Conservation (phyloP, 163 green algal genomes). For the Chlamydomonas reinhardtii region DNA sequence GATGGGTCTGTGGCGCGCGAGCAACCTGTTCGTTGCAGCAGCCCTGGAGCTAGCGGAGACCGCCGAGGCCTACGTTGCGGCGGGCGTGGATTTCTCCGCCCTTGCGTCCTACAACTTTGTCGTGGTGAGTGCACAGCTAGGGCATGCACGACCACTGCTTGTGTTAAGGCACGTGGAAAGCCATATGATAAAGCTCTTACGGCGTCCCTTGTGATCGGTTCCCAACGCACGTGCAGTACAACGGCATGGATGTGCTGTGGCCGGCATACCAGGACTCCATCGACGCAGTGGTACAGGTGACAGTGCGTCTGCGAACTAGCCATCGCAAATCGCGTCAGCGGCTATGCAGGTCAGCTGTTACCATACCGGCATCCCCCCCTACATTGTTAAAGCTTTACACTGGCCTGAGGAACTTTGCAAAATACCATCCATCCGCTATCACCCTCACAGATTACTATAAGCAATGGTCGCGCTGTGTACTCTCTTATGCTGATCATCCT, state of each 20-base stretch:
- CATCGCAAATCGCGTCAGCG: background rate
- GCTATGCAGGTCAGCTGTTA: background rate
- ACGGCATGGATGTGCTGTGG: background rate
- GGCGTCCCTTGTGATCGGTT: too few species aligned
- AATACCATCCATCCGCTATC: background rate
- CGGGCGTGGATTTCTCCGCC: background rate
- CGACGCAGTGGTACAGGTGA: background rate
- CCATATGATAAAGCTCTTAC: too few species aligned
- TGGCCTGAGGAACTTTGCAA: too few species aligned
- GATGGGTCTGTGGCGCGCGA: slow-evolving; percentile 9
- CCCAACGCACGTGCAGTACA: background rate
- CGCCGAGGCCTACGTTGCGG: background rate
- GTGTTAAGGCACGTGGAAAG: too few species aligned
- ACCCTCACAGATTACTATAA: too few species aligned
- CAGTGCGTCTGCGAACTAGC: background rate
- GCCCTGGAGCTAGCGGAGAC: slow-evolving; percentile 15
- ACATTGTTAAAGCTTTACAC: too few species aligned
- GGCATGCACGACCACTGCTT: too few species aligned
- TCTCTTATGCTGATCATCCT: background rate
- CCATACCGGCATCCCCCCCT: too few species aligned
- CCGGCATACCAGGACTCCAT: slow-evolving; percentile 6
- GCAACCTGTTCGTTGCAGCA: slow-evolving; percentile 1
- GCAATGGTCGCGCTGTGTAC: background rate
- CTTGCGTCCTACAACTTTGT: too few species aligned
- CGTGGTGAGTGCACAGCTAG: too few species aligned